Base-by-base conservation (phyloP, 1,284 basidiomycete genomes). In the Boletus sp. region DNA sequence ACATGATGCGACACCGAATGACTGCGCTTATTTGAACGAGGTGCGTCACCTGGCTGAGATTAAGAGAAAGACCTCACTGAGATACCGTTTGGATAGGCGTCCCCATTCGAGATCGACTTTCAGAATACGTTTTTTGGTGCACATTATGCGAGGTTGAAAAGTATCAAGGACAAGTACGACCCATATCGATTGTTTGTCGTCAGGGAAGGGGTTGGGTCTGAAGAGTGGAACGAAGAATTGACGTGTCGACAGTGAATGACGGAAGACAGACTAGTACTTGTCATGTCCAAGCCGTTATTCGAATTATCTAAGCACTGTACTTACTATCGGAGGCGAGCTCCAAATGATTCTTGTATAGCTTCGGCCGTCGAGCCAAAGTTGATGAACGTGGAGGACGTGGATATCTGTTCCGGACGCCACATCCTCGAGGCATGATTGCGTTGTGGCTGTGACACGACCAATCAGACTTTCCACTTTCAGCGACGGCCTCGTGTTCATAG, bases 101-200 rank as follows among this genome's bases (percentile, higher is more conserved):
- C 77, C 1, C 63, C 76, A 21, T 78, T 77, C 44, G 70, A 83
- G 61, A 54, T 68, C 5, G 64, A 82, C 47, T 78, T 74, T 59
- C 69, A 77, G 63, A 61, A 71, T 7, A 71, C 77, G 0, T 83
- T 81, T 68, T 84, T 80, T 62, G 81, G 81, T 0, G 61, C 72
- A 9, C 79, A 83, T 62, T 81, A 81, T 54, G 30, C 65, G 5
- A 65, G 63, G 23, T 62, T 82, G 48, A 76, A 74, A 62, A 63
- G 53, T 1, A 80, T 84, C 69, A 83, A 83, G 67, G 56, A 68
- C 14, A 75, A 67, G 55, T 80, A 81, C 61, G 82, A 84, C 64
- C 77, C 79, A 0, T 56, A 71, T 21, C 73, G 72, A 43, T 60
- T 83, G 23, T 83, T 83, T 64, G 66, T 80, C 25, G 79, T 82